Conservation (phyloP, 2,329 filamentous ascomycete species). For the Botrytis hyacinthi region DNA sequence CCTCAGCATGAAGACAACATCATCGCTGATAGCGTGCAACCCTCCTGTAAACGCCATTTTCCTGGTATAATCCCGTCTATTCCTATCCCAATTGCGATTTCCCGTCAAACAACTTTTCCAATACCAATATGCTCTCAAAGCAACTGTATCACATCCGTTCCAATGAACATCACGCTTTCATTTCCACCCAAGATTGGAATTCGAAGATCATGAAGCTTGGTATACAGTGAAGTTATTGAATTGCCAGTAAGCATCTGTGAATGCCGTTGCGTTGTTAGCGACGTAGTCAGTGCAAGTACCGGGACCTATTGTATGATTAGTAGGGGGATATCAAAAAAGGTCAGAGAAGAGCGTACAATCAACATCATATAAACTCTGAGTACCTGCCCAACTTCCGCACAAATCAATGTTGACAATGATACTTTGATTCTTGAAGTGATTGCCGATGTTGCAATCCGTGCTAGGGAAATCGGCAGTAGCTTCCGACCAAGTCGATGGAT, state of each 20-base stretch:
- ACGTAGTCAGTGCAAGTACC: constrained; percentile 34
- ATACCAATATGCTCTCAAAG: background rate
- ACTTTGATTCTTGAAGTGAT: constrained; percentile 68
- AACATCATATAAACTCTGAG: constrained; percentile 36
- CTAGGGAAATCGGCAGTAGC: constrained; percentile 50
- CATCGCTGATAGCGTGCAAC: background rate
- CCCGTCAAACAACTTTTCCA: background rate
- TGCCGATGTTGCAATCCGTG: constrained; percentile 64
- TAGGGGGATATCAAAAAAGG: background rate
- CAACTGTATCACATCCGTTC: background rate
- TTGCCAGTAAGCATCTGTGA: constrained; percentile 37
- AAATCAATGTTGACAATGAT: constrained; percentile 82
- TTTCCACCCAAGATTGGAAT: background rate
- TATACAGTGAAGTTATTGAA: constrained; percentile 35
- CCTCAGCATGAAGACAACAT: background rate
- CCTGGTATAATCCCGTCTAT: constrained; percentile 6
- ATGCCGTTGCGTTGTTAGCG: constrained; percentile 35
- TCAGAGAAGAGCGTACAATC: constrained; percentile 29
- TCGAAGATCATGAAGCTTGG: constrained; percentile 20
- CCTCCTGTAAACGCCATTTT: background rate
- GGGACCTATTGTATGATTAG: constrained; percentile 25
- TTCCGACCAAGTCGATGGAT: constrained; percentile 46
- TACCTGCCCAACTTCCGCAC: constrained; percentile 86
- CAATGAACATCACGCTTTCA: background rate
- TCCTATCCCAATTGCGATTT: background rate